Base-by-base conservation (phyloP, 2,329 filamentous ascomycete species). In the Mycocentrospora acerina region DNA sequence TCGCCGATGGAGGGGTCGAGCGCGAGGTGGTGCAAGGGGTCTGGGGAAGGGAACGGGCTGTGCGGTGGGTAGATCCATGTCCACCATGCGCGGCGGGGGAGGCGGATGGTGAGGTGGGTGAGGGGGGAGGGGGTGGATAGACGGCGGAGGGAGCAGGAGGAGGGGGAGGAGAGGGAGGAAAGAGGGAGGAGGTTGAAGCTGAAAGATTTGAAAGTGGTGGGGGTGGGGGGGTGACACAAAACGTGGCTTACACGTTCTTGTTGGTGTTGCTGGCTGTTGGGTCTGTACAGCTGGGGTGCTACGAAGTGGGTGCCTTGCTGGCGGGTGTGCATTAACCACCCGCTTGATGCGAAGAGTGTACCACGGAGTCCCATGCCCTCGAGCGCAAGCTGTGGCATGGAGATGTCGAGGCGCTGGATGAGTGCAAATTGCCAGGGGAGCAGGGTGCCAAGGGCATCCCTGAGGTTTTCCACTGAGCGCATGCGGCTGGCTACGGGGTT, bases 1-100 rank as follows among this genome's bases (percentile, higher is more conserved):
- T 40, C 29, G 8, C 51, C 51, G 22, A 51, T 18, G 1, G 44
- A 40, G 4, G 60, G 59, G 12, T 62, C 59, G 5, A 62, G 44
- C 14, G 26, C 48, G 2, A 62, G 50, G 7, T 51, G 43, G 8
- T 44, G 35, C n/a, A n/a, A n/a, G n/a, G n/a, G n/a, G n/a, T n/a
- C n/a, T 3, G 37, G 1, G 9, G 4, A 7, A 1, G 26, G 8
- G 14, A 42, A 7, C 0, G 30, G 28, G 7, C 11, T 29, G 10
- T 13, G 24, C 0, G 47, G 40, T 17, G 40, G 4, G 8, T 42
- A 30, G 4, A 30, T 35, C 53, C 52, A 55, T 5, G 44, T 52
- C 44, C 45, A 55, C 54, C 56, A 57, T 26, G 48, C 37, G 4
- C 11, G 22, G 13, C 30, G 29, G 14, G 10, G 16, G 7, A 58